Percentiles rank a stretch among this genome's conserved stretches.
phyloP scores from a whole-genome alignment of 805 yeast genomes.

The Ogataea saltuana region DNA sequence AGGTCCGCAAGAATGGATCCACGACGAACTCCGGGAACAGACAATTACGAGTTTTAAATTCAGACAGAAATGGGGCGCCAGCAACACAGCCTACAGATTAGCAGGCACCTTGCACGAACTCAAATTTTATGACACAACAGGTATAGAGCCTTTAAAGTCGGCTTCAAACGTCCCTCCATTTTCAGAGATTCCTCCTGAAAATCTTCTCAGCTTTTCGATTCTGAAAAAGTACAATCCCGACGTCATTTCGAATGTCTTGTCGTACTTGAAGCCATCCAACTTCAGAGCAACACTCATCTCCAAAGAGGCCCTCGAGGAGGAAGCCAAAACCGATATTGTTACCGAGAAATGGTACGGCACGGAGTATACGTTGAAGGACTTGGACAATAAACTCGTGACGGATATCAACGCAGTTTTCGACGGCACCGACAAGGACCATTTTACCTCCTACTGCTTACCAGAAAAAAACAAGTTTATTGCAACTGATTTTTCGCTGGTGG shows the following conservation, averaged over 20 bases:
- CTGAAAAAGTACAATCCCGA: conserved; percentile 59
- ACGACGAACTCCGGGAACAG: conserved; percentile 71
- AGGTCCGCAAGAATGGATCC: conserved; percentile 77
- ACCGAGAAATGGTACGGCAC: conserved; percentile 92
- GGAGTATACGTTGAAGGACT: conserved; percentile 54
- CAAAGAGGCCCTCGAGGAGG: conserved; percentile 49
- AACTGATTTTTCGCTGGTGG: conserved; percentile 62
- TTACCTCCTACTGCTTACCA: conserved; percentile 47
- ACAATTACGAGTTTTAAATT: conserved; percentile 74
- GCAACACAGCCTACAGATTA: conserved; percentile 63
- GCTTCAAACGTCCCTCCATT: conserved; percentile 8
- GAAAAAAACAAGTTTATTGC: conserved; percentile 80
- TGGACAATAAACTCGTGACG: conserved; percentile 42
- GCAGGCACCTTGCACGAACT: conserved; percentile 33
- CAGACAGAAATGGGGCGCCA: conserved; percentile 71
- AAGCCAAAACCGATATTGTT: conserved; percentile 37
- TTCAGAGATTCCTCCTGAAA: conserved; percentile 58
- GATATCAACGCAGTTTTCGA: conserved; percentile 36
- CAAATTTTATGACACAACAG: conserved; percentile 25
- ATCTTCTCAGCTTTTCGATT: conserved; percentile 55
- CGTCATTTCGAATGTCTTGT: conserved; percentile 50
- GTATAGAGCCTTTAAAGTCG: conserved; percentile 15
- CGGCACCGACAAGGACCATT: conserved; percentile 39
- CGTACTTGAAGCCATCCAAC: conserved; percentile 55
- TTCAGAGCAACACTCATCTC: conserved; percentile 58